Base-by-base conservation (phyloP, 139 green algal genomes). In the Klebsormidium nitens region DNA sequence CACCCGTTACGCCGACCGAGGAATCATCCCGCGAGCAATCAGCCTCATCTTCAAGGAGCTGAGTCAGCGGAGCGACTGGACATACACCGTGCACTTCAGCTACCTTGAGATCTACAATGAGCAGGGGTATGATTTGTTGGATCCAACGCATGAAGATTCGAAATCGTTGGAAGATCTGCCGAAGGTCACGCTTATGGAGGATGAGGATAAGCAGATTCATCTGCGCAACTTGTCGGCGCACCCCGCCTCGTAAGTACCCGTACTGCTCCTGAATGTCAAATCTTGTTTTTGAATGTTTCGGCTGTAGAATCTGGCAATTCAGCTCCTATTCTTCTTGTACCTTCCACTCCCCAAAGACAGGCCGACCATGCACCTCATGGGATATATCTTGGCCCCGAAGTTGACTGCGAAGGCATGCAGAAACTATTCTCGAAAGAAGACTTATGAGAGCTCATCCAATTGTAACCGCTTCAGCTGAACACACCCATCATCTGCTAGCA, bases 41-140 rank as follows among this genome's bases (percentile, higher is more conserved):
- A 86, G 80, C 2, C 26, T 75, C 40, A 82, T 93, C 35, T 93
- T 90, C 67, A 50, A 17, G 1, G 79, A 87, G 48, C 73, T 92
- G 6, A 63, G 64, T 1, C 81, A 86, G 48, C 74, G 81, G 37
- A 71, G 35, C 1, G 84, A 92, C 78, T 66, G 70, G 6, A 74
- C 76, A 2, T 91, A 81, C 76, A 70, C 59, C 48, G 81, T 95
- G 34, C 76, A 90, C 62, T 77, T 95, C 37, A 89, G 81, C 2
- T 96, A 95, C 79, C 72, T 95, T 40, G 89, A 96, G 65, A 91
- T 96, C 31, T 95, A 95, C 81, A 91, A 95, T 62, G 87, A 96
- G 50, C 77, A 59, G 11, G 85, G 81, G 0, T 95, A 91, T 75
- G 91, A 96, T 74, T 75, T 96, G 64, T 79, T 96, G 61, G 87